Percentiles rank a stretch among this genome's conserved stretches.
Evolutionary conservation across 2,329 filamentous ascomycete species (phyloP).

Genomic region (Blumeria hordei): DNA sequence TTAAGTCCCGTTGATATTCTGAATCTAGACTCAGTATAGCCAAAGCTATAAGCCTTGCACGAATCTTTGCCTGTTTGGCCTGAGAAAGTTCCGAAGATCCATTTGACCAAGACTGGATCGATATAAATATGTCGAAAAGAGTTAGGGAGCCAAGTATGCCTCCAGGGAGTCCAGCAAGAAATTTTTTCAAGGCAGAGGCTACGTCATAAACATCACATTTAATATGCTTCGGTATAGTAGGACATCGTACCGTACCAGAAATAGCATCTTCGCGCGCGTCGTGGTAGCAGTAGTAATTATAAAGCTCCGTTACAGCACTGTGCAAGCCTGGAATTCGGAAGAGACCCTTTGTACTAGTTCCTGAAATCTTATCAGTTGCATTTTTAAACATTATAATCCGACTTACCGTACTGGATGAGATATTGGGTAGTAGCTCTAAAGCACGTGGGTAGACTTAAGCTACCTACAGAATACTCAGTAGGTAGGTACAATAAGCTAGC

Average conservation of each 20-base stretch:
- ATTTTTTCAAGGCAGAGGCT: constrained; percentile 39
- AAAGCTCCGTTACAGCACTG: constrained; percentile 28
- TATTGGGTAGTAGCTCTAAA: constrained; percentile 41
- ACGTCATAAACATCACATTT: constrained; percentile 36
- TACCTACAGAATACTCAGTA: constrained; percentile 29
- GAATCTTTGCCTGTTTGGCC: constrained; percentile 29
- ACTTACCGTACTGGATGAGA: constrained; percentile 32
- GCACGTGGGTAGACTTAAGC: constrained; percentile 36
- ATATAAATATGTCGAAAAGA: constrained; percentile 36
- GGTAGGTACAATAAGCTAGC: constrained; percentile 37
- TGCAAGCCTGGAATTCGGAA: constrained; percentile 38
- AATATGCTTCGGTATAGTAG: constrained; percentile 35
- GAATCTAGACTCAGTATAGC: constrained; percentile 35
- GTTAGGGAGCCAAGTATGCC: constrained; percentile 38
- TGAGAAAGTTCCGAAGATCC: constrained; percentile 25
- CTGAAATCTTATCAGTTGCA: constrained; percentile 8
- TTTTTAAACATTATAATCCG: not conserved
- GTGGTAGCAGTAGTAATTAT: constrained; percentile 36
- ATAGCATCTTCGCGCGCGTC: constrained; percentile 23
- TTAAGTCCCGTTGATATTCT: constrained; percentile 33
- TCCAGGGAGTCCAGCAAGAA: constrained; percentile 37
- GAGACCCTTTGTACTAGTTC: constrained; percentile 25
- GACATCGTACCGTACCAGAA: constrained; percentile 30
- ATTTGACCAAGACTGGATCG: constrained; percentile 31
- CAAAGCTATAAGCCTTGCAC: constrained; percentile 40